Base-by-base conservation (phyloP, 805 yeast genomes). In the Kuraishia cidri region DNA sequence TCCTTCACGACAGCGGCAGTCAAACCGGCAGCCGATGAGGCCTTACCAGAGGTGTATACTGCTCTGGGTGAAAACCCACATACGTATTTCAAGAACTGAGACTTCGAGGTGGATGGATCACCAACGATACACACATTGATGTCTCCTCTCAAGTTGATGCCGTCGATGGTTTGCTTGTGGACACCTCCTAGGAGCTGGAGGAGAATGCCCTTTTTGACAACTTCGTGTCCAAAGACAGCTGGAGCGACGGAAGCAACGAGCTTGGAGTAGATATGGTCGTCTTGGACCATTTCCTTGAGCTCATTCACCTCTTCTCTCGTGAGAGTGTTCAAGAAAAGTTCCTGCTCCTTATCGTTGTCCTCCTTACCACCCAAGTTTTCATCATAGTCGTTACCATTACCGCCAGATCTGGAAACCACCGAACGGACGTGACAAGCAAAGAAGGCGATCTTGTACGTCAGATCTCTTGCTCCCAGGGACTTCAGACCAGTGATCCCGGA, bases 1-100 rank as follows among this genome's bases (percentile, higher is more conserved):
- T 90, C 98, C 53, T 82, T 84, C 9, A 92, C 94, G 16, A 90
- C 98, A 0, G 97, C 95, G 1, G 98, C 98, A 2, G 98, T 90
- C 48, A 90, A 68, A 67, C 98, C 98, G 6, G 98, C 98, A 4
- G 98, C 98, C 3, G 97, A 79, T 0, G 97, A 88, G 0, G 98
- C 97, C 54, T 90, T 90, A 58, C 98, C 98, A 0, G 97, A 88
- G 1, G 98, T 92, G 50, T 92, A 90, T 22, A 90, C 88, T 2
- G 97, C 84, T 48, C 98, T 72, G 20, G 97, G 97, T 13, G 94
- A 74, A 54, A 90, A 86, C 1, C 83, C 75, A 45, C 87, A 80
- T 10, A 92, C 95, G 55, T 92, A 92, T 57, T 92, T 92, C 52
- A 90, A 65, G 52, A 90, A 90, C 56, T 90, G 98, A 1, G 97